A percentile compares a stretch with the other conserved stretches of the same genome.
Conservation (phyloP, 345 rosid genomes). For the Populus pruinosa region DNA sequence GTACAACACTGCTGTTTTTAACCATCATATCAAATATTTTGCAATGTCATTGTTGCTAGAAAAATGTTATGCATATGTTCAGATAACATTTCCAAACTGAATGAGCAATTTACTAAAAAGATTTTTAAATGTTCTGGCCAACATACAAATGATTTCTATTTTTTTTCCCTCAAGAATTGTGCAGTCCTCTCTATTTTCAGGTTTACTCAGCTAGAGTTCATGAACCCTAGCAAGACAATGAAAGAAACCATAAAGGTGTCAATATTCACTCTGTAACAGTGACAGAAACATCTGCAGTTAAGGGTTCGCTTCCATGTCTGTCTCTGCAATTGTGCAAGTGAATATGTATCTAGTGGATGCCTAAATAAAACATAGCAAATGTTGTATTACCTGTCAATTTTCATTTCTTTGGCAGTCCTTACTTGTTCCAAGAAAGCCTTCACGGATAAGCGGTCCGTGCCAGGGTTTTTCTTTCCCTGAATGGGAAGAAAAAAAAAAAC, state of each 20-base stretch:
- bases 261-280: no score
- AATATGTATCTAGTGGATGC: no score
- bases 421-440: constrained; percentile 51
- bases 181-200: not conserved
- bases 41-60: not conserved
- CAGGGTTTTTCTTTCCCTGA: constrained; percentile 80
- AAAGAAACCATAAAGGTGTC: not conserved
- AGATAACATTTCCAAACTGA: not conserved
- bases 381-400: constrained; percentile 53
- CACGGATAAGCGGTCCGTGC: constrained; percentile 47
- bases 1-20: not conserved
- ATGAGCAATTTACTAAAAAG: not conserved
- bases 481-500: constrained; percentile 12
- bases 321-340: not conserved
- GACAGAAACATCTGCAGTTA: not conserved
- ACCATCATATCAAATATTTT: not conserved
- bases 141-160: not conserved
- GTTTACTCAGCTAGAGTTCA: not conserved
- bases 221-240: not conserved
- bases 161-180: not conserved
- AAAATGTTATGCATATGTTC: not conserved
- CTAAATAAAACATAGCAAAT: not conserved
- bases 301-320: not conserved
- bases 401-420: constrained; percentile 57
- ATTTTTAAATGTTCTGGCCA: not conserved